Evolutionary conservation across 495 filamentous ascomycete species (phyloP).

Genomic region (Apodospora peruviana): DNA sequence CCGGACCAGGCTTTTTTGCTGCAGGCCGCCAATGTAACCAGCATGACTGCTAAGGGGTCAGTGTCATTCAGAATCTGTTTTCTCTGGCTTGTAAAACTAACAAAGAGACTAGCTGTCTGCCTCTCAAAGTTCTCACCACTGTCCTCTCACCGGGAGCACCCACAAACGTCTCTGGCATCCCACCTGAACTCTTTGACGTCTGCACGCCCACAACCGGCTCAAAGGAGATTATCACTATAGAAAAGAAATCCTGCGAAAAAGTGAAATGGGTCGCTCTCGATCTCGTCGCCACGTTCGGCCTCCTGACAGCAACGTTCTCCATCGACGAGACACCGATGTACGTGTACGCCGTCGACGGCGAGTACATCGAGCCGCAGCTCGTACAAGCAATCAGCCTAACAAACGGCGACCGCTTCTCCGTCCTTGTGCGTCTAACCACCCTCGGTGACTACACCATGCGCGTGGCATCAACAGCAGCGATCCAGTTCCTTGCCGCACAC

Average conservation of each 20-base stretch:
- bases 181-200: conserved; percentile 27
- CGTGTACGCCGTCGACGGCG: conserved; percentile 41
- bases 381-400: conserved; percentile 31
- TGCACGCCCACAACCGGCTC: conserved; percentile 38
- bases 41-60: conserved; percentile 41
- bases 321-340: conserved; percentile 41
- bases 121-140: conserved; percentile 20
- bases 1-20: conserved; percentile 28
- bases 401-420: conserved; percentile 39
- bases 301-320: conserved; percentile 36
- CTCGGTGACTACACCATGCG: conserved; percentile 37
- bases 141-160: conserved; percentile 14
- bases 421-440: conserved; percentile 32
- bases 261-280: conserved; percentile 43
- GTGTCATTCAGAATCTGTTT: neutral
- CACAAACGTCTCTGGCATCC: conserved; percentile 30
- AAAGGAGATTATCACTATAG: conserved; percentile 30
- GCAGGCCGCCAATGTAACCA: conserved; percentile 25
- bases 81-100: too few relatives aligned
- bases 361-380: conserved; percentile 34
- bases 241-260: conserved; percentile 10
- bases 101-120: conserved; percentile 11
- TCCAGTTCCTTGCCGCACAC: conserved; percentile 31
- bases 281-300: conserved; percentile 36
- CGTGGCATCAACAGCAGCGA: conserved; percentile 20